Percentiles rank a stretch among this genome's conserved stretches.
These are phyloP conservation scores for Eurotiales sp. DNA, from an alignment of 2,329 filamentous ascomycete species.

Conservation along the genomic window DNA sequence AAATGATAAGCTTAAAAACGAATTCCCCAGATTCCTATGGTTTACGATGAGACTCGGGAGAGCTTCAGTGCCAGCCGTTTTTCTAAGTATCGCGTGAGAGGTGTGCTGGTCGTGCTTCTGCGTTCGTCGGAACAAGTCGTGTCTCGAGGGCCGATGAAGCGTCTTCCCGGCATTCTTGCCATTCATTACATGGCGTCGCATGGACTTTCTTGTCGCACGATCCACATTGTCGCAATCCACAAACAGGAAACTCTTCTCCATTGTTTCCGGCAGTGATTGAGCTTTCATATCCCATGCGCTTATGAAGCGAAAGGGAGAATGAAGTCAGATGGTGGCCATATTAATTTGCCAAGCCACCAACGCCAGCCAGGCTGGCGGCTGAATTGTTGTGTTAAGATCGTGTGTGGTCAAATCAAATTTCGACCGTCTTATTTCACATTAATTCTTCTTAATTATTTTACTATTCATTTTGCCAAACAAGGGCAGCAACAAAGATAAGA, in stretches of 20 bases:
- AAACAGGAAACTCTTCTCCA: slow-evolving; percentile 7
- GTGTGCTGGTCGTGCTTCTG: background rate
- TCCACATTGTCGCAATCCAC: slow-evolving; percentile 4
- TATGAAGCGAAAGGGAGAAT: no score
- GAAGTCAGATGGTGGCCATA: no score
- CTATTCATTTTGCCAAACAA: no score
- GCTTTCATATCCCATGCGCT: background rate
- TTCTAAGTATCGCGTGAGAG: no score
- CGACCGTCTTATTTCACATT: no score
- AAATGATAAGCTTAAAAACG: slow-evolving; percentile 8
- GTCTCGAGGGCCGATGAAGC: slow-evolving; percentile 8
- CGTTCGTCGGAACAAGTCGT: background rate
- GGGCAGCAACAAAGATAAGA: no score
- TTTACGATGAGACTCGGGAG: background rate
- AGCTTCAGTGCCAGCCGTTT: no score
- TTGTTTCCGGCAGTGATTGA: background rate
- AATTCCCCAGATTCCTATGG: background rate
- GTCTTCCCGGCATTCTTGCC: slow-evolving; percentile 13
- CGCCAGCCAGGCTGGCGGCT: no score
- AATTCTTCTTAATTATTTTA: no score
- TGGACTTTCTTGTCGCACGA: background rate
- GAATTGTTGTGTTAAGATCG: no score
- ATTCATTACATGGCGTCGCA: slow-evolving; percentile 13
- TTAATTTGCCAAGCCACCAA: no score
- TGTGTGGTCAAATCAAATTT: no score